These are phyloP conservation scores for Carallia pectinifolia DNA, from an alignment of 345 rosid genomes.

Conservation along the genomic window DNA sequence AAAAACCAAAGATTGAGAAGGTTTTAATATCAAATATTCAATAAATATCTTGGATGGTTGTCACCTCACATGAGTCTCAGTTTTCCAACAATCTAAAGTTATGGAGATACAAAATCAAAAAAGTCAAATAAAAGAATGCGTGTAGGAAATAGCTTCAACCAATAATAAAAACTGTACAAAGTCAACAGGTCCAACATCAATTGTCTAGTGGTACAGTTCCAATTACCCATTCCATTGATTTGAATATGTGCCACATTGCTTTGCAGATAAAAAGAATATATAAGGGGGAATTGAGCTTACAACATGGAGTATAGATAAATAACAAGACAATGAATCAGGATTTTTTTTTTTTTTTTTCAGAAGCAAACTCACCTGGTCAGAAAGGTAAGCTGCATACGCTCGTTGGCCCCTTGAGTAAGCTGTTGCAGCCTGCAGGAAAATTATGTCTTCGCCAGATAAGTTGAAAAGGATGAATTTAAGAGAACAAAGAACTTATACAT, in stretches of 20 bases:
- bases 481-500: neutral
- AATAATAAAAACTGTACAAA: neutral
- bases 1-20: too few species aligned
- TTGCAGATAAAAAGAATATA: neutral
- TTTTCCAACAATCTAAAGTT: conserved; percentile 1
- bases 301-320: neutral
- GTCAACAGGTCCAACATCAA: neutral
- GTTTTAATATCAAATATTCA: too few species aligned
- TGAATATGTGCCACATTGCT: neutral
- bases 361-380: conserved; percentile 58
- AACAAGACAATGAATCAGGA: neutral
- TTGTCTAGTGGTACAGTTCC: neutral
- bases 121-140: neutral
- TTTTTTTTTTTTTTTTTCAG: neutral
- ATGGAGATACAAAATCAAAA: neutral
- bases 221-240: neutral
- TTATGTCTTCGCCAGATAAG: conserved; percentile 3
- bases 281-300: neutral
- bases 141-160: neutral
- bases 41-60: neutral
- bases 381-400: conserved; percentile 68
- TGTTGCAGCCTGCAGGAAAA: conserved; percentile 60
- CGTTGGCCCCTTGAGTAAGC: conserved; percentile 75
- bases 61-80: neutral
- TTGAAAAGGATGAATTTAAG: neutral